Conservation (phyloP, 192 early-diverging fungal species). For the Coemansia sp. region DNA sequence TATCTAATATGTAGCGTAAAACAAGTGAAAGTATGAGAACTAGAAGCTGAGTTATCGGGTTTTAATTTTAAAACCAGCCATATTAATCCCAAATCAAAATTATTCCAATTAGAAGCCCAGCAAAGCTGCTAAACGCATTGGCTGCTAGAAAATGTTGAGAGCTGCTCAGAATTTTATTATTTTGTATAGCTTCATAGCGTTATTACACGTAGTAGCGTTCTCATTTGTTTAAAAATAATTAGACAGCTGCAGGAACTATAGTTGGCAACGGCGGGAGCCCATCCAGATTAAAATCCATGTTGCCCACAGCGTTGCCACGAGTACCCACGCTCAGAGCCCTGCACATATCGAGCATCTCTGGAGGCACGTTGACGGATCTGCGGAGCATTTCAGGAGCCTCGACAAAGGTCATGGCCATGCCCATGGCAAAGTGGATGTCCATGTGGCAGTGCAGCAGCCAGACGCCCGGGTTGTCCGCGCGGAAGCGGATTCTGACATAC, state of each 20-base stretch:
- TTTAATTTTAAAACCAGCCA: too few relatives aligned
- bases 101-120: too few relatives aligned
- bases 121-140: too few relatives aligned
- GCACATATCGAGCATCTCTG: conserved; percentile 60
- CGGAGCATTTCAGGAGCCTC: conserved; percentile 66
- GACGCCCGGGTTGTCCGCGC: conserved; percentile 75
- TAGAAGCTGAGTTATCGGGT: too few relatives aligned
- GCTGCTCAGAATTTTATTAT: too few relatives aligned
- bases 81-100: too few relatives aligned
- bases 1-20: too few relatives aligned
- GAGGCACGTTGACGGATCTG: conserved; percentile 18
- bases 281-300: conserved; percentile 62
- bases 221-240: too few relatives aligned
- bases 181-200: too few relatives aligned
- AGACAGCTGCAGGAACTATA: background rate
- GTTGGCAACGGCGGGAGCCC: conserved; percentile 46
- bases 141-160: too few relatives aligned
- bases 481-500: conserved; percentile 68
- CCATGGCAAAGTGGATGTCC: conserved; percentile 58
- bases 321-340: conserved; percentile 53
- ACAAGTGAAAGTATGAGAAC: too few relatives aligned
- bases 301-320: conserved; percentile 74
- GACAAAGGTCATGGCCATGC: conserved; percentile 68
- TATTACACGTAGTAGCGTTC: too few relatives aligned
- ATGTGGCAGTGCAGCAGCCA: conserved; percentile 85